A percentile compares a stretch with the other conserved stretches of the same genome.
Conservation (phyloP, 108 stramenopile genomes). For the Conticribra guillardii region DNA sequence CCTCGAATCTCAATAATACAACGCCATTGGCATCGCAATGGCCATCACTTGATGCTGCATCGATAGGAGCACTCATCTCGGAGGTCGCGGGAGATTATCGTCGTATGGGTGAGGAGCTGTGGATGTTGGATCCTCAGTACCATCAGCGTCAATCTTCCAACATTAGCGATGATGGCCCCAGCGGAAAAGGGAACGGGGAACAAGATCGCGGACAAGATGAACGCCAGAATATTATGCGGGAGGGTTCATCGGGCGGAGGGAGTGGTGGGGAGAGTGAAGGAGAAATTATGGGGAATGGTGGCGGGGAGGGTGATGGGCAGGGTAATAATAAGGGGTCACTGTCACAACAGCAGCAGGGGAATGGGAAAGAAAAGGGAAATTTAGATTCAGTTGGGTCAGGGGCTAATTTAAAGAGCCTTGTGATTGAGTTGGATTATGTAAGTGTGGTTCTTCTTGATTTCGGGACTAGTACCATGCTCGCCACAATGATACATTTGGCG, state of each 20-base stretch:
- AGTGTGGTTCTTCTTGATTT: slow-evolving; percentile 15
- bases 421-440: slow-evolving; percentile 53
- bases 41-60: slow-evolving; percentile 52
- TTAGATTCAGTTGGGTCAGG: slow-evolving; percentile 26
- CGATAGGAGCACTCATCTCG: slow-evolving; percentile 73
- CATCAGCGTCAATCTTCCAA: slow-evolving; percentile 11
- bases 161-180: slow-evolving; percentile 37
- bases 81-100: slow-evolving; percentile 76
- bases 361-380: slow-evolving; percentile 27
- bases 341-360: slow-evolving; percentile 8
- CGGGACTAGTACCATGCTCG: too few species aligned
- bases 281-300: neutral
- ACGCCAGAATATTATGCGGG: too few species aligned
- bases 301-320: slow-evolving; percentile 6
- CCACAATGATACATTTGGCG: too few species aligned
- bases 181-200: slow-evolving; percentile 48
- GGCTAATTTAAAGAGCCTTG: slow-evolving; percentile 51
- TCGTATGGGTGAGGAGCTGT: slow-evolving; percentile 61
- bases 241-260: neutral
- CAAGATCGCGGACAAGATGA: neutral
- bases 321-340: slow-evolving; percentile 15
- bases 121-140: slow-evolving; percentile 55
- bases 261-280: neutral
- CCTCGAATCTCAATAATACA: neutral
- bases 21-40: slow-evolving; percentile 21